Base-by-base conservation (phyloP, 23 red algal genomes). In the Chondrus crispus region DNA sequence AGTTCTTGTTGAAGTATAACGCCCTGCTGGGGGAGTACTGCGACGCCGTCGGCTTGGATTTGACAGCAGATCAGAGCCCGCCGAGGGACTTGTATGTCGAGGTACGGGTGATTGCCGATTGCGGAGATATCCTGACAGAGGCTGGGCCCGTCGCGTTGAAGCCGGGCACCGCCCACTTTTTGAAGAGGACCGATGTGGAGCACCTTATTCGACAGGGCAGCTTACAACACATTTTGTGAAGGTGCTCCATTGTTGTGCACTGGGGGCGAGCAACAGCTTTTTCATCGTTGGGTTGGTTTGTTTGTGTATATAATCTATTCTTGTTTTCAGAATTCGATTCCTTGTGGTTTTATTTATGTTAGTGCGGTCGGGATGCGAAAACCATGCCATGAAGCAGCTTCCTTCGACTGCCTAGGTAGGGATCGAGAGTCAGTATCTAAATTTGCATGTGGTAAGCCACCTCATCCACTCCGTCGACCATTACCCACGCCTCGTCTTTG, bases 191-290 rank as follows among this genome's bases (percentile, higher is more conserved):
- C 16, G 92, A 98, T 55, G 91, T 98, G 44, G 96, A 98, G 79
- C 88, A 85, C 49, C 96, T 98, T 44, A 95, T 98, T 82, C 91
- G 93, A 33, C 96, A 98, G 89, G 96, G 96, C 39, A 52, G 69
- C 26, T 60, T 98, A 43, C 70, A 87, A 50, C 94, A 96, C 35
- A 90, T 96, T 63, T 66, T 81, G 38, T 94, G 82, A 85, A n/a
- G n/a, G n/a, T n/a, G n/a, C n/a, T n/a, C n/a, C n/a, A n/a, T n/a
- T n/a, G n/a, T n/a, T n/a, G n/a, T n/a, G n/a, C n/a, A n/a, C n/a
- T n/a, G n/a, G n/a, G n/a, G n/a, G n/a, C n/a, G n/a, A n/a, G n/a
- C n/a, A n/a, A n/a, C n/a, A n/a, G n/a, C n/a, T n/a, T n/a, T n/a
- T n/a, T n/a, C n/a, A n/a, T n/a, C n/a, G n/a, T n/a, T n/a, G n/a